A percentile compares a stretch with the other conserved stretches of the same genome.
phyloP scores from a whole-genome alignment of 1,139 yeast genomes.

The Candida albicans region DNA sequence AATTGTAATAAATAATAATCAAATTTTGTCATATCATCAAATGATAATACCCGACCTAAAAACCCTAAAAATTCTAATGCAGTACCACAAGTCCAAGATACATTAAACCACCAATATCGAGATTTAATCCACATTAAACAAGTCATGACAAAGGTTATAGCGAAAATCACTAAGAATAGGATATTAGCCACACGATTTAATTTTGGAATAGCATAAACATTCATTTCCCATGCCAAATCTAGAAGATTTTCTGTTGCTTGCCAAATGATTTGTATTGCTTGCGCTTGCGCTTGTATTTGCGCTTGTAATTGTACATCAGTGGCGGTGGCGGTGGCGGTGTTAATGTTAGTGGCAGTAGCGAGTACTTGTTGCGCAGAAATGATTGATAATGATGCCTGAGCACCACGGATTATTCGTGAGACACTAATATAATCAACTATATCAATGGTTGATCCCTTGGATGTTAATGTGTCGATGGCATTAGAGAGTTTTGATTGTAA shows the following conservation, averaged over 20 bases:
- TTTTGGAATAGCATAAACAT: constrained; percentile 30
- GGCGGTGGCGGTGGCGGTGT: constrained; percentile 39
- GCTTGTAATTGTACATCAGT: too few relatives aligned
- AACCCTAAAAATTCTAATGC: constrained; percentile 73
- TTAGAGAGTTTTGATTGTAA: constrained; percentile 16
- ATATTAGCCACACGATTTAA: constrained; percentile 26
- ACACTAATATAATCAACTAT: constrained; percentile 16
- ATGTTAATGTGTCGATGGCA: constrained; percentile 17
- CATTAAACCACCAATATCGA: constrained; percentile 74
- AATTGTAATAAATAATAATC: constrained; percentile 63
- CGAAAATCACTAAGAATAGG: constrained; percentile 24
- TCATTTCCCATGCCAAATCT: constrained; percentile 22
- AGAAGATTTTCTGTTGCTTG: constrained; percentile 31
- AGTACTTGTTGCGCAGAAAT: constrained; percentile 30
- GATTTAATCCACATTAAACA: constrained; percentile 32
- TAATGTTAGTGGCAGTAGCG: constrained; percentile 41
- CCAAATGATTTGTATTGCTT: constrained; percentile 34
- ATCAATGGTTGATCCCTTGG: constrained; percentile 13
- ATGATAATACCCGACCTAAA: constrained; percentile 53
- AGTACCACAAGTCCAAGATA: constrained; percentile 59
- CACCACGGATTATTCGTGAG: constrained; percentile 26
- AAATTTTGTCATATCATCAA: constrained; percentile 39
- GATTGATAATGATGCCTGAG: constrained; percentile 38
- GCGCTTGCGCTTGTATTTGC: constrained; percentile 22
- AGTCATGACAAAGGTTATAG: constrained; percentile 20